Base-by-base conservation (phyloP, 2,329 filamentous ascomycete genomes). In the Clarireedia paspali region DNA sequence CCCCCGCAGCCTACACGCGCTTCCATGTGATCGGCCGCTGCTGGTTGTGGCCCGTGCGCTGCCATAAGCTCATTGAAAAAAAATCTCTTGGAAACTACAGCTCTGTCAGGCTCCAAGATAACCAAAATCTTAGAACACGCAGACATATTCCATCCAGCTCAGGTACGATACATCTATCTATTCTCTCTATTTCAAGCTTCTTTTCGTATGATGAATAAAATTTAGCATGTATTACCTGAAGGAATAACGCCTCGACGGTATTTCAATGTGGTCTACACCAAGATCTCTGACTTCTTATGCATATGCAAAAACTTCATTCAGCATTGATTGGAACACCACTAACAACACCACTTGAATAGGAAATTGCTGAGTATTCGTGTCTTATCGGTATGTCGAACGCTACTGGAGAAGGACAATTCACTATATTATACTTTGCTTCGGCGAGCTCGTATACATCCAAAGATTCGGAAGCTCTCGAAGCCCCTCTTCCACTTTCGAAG, bases 341-440 rank as follows among this genome's bases (percentile, higher is more conserved):
- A 20, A 56, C 39, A n/a, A n/a, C 23, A 3, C 14, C 12, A 23
- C 17, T 36, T 34, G 12, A 34, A 44, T 12, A 47, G 54, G 26
- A 40, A 10, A 20, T 44, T 44, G 30, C 30, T 34, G 7, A 30
- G 7, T 9, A 26, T 39, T 40, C 4, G 34, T 10, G 12, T 30
- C 6, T 20, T 6, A 14, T 15, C 7, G 26, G 23, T 40, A 67
- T 62, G 60, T 53, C 59, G 30, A 40, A 54, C 15, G 55, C 57
- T 27, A 46, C 57, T 10, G 47, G 59, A 9, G 47, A 73, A 45
- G 84, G 80, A n/a, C 80, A 88, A 62, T 95, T 94, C 74, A 87
- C 80, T 56, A 74, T 95, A 47, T 81, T 94, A 55, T 95, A 92
- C 73, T 95, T 95, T 72, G 89, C 89, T 57, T 80, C 82, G 59